These are phyloP conservation scores for Ascochyta rabiei DNA, from an alignment of 2,329 filamentous ascomycete species.

Conservation along the genomic window DNA sequence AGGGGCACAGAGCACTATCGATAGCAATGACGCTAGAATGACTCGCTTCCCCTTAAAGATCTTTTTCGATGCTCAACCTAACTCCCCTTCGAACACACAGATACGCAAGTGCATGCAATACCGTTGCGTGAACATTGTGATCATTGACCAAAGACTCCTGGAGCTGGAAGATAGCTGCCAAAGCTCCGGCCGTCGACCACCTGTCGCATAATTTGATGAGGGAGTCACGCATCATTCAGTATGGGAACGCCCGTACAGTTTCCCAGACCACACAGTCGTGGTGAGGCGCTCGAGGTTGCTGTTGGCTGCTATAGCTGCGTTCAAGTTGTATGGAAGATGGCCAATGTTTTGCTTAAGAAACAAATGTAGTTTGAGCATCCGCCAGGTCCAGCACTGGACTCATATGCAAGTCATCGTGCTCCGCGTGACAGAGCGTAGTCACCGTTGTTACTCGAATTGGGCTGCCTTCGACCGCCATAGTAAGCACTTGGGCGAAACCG, in stretches of 20 bases:
- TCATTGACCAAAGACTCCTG: too few relatives aligned
- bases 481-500: conserved; percentile 7
- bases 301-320: not conserved
- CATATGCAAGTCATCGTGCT: conserved; percentile 10
- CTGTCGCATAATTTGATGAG: too few relatives aligned
- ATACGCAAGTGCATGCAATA: too few relatives aligned
- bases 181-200: too few relatives aligned
- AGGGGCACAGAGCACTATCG: conserved; percentile 2
- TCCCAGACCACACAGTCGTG: too few relatives aligned
- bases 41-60: too few relatives aligned
- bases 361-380: not conserved
- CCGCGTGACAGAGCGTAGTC: not conserved
- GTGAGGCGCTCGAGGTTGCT: not conserved
- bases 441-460: not conserved
- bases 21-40: not conserved
- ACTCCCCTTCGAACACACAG: too few relatives aligned
- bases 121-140: too few relatives aligned
- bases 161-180: too few relatives aligned
- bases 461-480: not conserved
- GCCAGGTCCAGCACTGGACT: not conserved
- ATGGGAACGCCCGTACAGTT: not conserved
- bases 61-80: too few relatives aligned
- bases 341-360: not conserved
- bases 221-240: too few relatives aligned
- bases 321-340: not conserved